Conservation (phyloP, 192 early-diverging fungal genomes). For the Gryganskiella cystojenkinii region DNA sequence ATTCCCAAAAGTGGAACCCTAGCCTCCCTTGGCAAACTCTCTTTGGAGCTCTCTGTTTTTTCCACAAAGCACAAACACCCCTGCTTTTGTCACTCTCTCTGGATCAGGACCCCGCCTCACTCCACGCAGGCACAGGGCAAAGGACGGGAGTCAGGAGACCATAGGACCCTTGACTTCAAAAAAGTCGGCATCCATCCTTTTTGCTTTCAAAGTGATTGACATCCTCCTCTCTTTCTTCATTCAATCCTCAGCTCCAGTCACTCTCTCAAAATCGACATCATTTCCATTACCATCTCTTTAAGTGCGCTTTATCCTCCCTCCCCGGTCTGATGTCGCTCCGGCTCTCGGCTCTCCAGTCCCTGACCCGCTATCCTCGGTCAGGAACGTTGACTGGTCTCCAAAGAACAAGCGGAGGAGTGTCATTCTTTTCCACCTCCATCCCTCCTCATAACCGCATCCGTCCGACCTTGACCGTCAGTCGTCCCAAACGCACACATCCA, state of each 20-base stretch:
- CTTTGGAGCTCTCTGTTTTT: no score
- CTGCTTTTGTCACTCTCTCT: no score
- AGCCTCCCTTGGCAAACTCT: no score
- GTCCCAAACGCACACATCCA: conserved; percentile 6
- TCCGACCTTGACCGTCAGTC: conserved; percentile 16
- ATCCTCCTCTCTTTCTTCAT: neutral
- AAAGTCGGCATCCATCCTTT: no score
- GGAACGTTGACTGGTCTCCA: neutral
- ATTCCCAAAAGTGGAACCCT: no score
- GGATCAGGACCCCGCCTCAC: no score
- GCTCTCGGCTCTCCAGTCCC: conserved; percentile 29
- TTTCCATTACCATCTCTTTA: neutral
- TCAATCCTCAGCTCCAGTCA: neutral
- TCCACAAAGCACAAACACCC: no score
- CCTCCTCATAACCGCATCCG: conserved; percentile 3
- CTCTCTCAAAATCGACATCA: neutral
- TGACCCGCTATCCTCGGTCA: no score
- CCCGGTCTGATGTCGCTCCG: conserved; percentile 30
- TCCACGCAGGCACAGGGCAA: no score
- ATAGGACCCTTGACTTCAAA: no score
- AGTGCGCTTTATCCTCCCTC: no score
- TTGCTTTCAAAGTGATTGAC: neutral
- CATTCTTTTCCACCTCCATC: conserved; percentile 22
- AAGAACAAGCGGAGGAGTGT: neutral
- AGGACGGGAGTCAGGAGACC: no score